Evolutionary conservation across 108 stramenopile species (phyloP), one percentile per base, ranked within the genome.

Genomic region (Nitzschia inconspicua): DNA sequence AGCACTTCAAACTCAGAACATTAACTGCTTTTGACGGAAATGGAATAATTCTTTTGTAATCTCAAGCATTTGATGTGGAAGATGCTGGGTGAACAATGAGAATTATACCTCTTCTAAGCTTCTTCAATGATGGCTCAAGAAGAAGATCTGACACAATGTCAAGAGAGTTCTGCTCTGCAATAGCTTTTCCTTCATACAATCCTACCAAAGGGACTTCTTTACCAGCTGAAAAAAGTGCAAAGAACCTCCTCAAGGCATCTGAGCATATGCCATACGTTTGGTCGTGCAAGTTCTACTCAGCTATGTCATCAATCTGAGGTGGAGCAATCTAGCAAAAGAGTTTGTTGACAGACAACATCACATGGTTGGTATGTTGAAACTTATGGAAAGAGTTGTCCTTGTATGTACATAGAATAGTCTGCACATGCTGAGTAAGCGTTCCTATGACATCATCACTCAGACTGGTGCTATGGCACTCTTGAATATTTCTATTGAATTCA

Each of bases 171-270:
- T 83, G 75, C 41, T 83, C 82, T 8, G 75, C 75, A 22, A 77
- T 59, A 26, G 71, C 73, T n/a, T 68, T 66, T 28, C 62, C 68
- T n/a, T 77, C 46, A 59, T 72, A 77, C 42, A 57, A 11, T 10
- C 22, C 44, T 10, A 72, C 72, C 11, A 79, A 7, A 14, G 41
- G 44, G 44, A 48, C 36, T 6, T 68, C 32, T 32, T 83, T 75
- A 34, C 73, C 70, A 3, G 78, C 73, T 2, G 76, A 68, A 44
- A 84, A 79, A 10, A 84, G 61, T 19, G 62, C 39, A 10, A 73
- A 76, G 42, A 84, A 76, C n/a, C 75, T 76, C 22, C 76, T 76
- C 63, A 84, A 20, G 1, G 76, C 76, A 52, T 84, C 78, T 13
- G 66, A 73, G 22, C 60, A 75, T 18, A 84, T 70, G 20, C 76